Percentiles rank a stretch among this genome's conserved stretches.
Conservation (phyloP, 2,329 filamentous ascomycete species). For the Exutisphaerella laricina region DNA sequence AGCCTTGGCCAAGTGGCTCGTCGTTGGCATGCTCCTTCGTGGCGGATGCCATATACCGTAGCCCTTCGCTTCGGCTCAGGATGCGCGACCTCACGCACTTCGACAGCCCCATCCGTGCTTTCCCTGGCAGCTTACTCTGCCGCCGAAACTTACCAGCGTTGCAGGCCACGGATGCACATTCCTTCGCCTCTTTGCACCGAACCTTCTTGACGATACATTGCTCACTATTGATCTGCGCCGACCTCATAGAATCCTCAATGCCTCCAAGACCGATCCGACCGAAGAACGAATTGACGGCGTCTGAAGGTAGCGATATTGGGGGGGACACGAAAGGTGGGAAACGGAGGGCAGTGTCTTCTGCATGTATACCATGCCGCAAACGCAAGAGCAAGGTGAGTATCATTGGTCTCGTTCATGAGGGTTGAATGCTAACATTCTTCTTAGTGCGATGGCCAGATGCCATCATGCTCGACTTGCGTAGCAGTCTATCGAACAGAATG, state of each 20-base stretch:
- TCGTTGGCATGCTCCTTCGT: constrained; percentile 6
- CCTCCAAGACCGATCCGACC: constrained; percentile 32
- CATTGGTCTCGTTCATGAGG: neutral
- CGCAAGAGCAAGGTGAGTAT: constrained; percentile 45
- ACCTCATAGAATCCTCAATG: constrained; percentile 18
- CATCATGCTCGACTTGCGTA: constrained; percentile 47
- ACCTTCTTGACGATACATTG: constrained; percentile 5
- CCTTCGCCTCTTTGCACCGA: constrained; percentile 4
- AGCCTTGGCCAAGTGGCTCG: constrained; percentile 8
- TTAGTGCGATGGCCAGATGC: constrained; percentile 47
- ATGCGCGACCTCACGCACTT: constrained; percentile 7
- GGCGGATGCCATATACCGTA: constrained; percentile 12
- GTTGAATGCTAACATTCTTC: constrained; percentile 8
- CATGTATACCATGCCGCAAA: constrained; percentile 47
- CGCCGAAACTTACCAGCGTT: constrained; percentile 18
- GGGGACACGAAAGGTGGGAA: constrained; percentile 31
- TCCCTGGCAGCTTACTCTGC: constrained; percentile 3
- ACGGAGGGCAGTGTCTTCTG: constrained; percentile 36
- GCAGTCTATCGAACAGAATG: constrained; percentile 49
- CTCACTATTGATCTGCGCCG: constrained; percentile 6
- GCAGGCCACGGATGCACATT: constrained; percentile 12
- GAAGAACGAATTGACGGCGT: constrained; percentile 26
- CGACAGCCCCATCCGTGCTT: constrained; percentile 8
- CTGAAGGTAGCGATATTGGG: constrained; percentile 19
- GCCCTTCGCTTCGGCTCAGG: constrained; percentile 7